Percentiles rank a stretch among this genome's conserved stretches.
Conservation (phyloP, 148 eudicot genomes). For the Oxyria digyna region DNA sequence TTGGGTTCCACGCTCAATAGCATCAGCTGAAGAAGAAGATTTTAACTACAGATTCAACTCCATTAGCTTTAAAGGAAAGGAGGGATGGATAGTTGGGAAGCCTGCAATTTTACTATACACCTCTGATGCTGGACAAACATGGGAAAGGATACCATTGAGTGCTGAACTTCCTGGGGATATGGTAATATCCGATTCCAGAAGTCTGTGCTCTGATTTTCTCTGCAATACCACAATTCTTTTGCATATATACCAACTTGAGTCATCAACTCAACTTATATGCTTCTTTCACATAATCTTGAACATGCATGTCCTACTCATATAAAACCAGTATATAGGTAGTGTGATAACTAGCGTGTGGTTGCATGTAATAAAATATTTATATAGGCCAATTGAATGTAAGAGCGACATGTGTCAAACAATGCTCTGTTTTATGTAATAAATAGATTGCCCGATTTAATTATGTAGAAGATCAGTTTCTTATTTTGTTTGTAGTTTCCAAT, state of each 20-base stretch:
- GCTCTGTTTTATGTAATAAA: too few relatives aligned
- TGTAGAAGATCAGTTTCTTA: neutral
- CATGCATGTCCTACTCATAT: neutral
- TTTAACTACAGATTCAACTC: slow-evolving; percentile 92
- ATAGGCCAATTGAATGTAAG: too few relatives aligned
- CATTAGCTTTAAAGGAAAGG: slow-evolving; percentile 87
- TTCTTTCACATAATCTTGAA: neutral
- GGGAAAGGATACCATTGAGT: slow-evolving; percentile 90
- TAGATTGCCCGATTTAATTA: neutral
- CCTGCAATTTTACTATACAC: slow-evolving; percentile 83
- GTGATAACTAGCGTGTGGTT: too few relatives aligned
- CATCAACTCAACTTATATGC: neutral
- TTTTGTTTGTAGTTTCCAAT: neutral
- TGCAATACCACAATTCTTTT: neutral
- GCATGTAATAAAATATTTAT: too few relatives aligned
- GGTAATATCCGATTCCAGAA: slow-evolving; percentile 23
- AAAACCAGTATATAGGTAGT: too few relatives aligned
- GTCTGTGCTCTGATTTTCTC: neutral
- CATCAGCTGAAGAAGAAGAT: slow-evolving; percentile 95
- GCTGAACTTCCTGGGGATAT: slow-evolving; percentile 95
- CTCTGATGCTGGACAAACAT: slow-evolving; percentile 76
- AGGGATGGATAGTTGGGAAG: slow-evolving; percentile 97
- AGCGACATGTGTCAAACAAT: too few relatives aligned
- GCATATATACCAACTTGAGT: neutral
- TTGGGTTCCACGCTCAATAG: slow-evolving; percentile 69